A percentile compares a stretch with the other conserved stretches of the same genome.
phyloP scores from a whole-genome alignment of 2,329 filamentous ascomycete genomes.

The Aplosporella prunicola region DNA sequence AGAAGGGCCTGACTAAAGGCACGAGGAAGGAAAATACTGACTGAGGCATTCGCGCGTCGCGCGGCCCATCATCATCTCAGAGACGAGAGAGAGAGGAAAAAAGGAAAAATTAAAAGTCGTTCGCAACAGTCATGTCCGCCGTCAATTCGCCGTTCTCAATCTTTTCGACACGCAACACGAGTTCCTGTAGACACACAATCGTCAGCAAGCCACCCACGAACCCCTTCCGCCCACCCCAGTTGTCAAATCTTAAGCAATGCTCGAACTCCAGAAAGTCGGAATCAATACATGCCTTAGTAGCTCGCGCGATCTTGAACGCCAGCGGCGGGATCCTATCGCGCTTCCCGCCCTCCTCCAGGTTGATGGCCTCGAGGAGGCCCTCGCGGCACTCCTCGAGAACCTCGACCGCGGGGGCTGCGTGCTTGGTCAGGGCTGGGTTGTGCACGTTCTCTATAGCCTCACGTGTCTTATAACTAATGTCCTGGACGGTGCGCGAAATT shows the following conservation, averaged over 20 bases:
- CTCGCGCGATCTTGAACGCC: constrained; percentile 76
- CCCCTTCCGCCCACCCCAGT: background rate
- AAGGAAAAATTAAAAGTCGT: constrained; percentile 7
- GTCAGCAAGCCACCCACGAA: constrained; percentile 13
- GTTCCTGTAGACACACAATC: too few species aligned
- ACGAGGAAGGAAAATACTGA: background rate
- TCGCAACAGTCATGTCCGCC: constrained; percentile 10
- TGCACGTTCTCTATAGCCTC: constrained; percentile 39
- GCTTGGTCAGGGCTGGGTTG: constrained; percentile 44
- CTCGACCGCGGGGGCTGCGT: constrained; percentile 41
- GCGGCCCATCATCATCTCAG: too few species aligned
- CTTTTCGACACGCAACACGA: constrained; percentile 32
- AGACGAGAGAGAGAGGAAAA: background rate
- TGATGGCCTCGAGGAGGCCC: constrained; percentile 53
- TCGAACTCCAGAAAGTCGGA: background rate
- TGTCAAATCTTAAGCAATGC: too few species aligned
- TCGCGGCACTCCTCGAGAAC: constrained; percentile 55
- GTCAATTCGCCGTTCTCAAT: constrained; percentile 30
- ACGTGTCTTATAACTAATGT: constrained; percentile 57
- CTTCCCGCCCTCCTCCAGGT: constrained; percentile 49
- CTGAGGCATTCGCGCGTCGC: too few species aligned
- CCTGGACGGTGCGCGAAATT: constrained; percentile 61
- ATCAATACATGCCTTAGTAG: constrained; percentile 54
- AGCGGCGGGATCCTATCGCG: constrained; percentile 63
- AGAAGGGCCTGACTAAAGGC: background rate